Base-by-base conservation (phyloP, 495 filamentous ascomycete species). In the Staphylotrichum longicolle region DNA sequence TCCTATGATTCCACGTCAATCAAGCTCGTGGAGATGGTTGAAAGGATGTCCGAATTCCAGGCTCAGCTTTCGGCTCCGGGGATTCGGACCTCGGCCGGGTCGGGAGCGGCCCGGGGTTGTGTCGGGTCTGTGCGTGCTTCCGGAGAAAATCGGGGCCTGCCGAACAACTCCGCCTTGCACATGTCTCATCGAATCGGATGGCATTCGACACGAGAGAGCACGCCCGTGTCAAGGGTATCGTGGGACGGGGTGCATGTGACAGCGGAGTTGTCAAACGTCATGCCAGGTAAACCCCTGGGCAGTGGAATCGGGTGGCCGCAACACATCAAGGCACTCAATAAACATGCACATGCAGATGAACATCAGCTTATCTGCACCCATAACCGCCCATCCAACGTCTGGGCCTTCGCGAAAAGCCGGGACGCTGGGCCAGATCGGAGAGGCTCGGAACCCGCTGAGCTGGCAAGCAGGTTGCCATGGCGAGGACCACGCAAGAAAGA, bases 61-160 rank as follows among this genome's bases (percentile, higher is more conserved):
- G 20, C 20, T 27, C 20, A 27, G 20, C 20, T 27, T 27, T 27
- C 49, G 40, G 49, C 48, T 14, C 42, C 49, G 7, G 41, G 33
- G 33, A n/a, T 46, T 48, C 52, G 60, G 45, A 20, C 60, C 60
- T 62, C 60, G 60, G 60, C 45, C 35, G 52, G 35, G 7, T 49
- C 51, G 42, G 59, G n/a, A 30, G 34, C 51, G 52, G 34, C 10
- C 44, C 52, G 44, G 35, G 51, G 34, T 12, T 40, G 3, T 32
- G 14, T 33, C 50, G 51, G 58, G 40, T 50, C 58, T 54, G 49
- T 60, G 48, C 41, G 54, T 39, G 9, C 34, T 35, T 27, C 41
- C 41, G 11, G 30, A 11, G 45, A 9, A 49, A n/a, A 40, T 14
- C 44, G 45, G 55, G 30, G 4, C 2, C 33, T 39, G 33, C 55